Conservation (phyloP, 805 yeast species). For the Myxozyma kluyveri region DNA sequence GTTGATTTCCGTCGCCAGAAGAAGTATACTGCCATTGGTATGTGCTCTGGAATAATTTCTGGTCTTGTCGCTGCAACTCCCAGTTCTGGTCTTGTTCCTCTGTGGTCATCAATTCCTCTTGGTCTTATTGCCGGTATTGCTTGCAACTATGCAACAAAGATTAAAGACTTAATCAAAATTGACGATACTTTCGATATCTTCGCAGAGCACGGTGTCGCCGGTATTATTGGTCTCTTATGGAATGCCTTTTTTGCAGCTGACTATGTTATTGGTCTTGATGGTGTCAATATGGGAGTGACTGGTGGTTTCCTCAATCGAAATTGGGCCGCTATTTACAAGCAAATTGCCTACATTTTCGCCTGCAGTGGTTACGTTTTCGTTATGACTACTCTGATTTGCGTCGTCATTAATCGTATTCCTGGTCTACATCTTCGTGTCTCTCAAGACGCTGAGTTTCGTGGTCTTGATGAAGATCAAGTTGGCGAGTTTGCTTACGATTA, state of each 20-base stretch:
- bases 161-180: slow-evolving; percentile 74
- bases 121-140: slow-evolving; percentile 78
- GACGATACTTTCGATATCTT: slow-evolving; percentile 93
- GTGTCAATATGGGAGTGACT: slow-evolving; percentile 49
- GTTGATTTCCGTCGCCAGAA: slow-evolving; percentile 83
- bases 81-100: slow-evolving; percentile 82
- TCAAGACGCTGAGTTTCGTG: slow-evolving; percentile 81
- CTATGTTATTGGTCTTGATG: slow-evolving; percentile 88
- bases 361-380: slow-evolving; percentile 69
- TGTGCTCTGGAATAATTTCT: slow-evolving; percentile 92
- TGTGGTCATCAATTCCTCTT: slow-evolving; percentile 84
- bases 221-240: slow-evolving; percentile 83
- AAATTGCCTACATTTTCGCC: slow-evolving; percentile 78
- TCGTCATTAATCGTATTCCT: slow-evolving; percentile 72
- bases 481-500: slow-evolving; percentile 99
- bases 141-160: slow-evolving; percentile 86
- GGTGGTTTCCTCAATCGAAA: slow-evolving; percentile 95
- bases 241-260: slow-evolving; percentile 85
- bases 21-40: slow-evolving; percentile 92
- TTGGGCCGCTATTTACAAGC: slow-evolving; percentile 88
- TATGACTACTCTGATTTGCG: slow-evolving; percentile 74
- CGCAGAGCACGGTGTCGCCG: slow-evolving; percentile 99
- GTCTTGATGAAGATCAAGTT: slow-evolving; percentile 94
- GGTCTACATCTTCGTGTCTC: slow-evolving; percentile 75
- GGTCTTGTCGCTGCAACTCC: slow-evolving; percentile 98